Base-by-base conservation (phyloP, 2,329 filamentous ascomycete species). In the Aspergillus phoenicis region DNA sequence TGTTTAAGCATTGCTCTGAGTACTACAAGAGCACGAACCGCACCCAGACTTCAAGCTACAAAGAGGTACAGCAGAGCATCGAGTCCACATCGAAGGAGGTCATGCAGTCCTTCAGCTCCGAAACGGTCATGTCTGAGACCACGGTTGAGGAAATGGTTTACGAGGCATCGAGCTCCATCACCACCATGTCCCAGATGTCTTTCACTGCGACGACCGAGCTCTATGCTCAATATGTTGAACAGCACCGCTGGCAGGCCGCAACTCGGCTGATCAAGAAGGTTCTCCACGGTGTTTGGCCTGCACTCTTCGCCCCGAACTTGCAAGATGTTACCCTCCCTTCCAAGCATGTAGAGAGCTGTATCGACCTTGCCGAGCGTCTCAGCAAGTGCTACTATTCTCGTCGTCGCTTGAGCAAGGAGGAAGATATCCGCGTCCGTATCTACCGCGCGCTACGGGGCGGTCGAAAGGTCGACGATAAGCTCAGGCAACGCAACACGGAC, bases 231-330 rank as follows among this genome's bases (percentile, higher is more conserved):
- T 82, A 83, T 68, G 77, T 80, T 24, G 75, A 77, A 5, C 79
- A 83, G 69, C 77, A 76, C 60, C 77, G 81, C 38, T 84, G 78
- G 73, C 75, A 76, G 6, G 79, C 83, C 59, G 81, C 82, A 3
- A 78, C 80, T 22, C 74, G 71, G 1, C 71, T 82, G 26, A 76
- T 83, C 45, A 80, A 81, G 59, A 73, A 72, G 22, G 78, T 82
- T 15, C 70, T 84, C 33, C 74, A 78, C 49, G 73, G 75, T 11
- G 77, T 80, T 3, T 84, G 83, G 82, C 73, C 78, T 2, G 76
- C 77, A 0, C 74, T 85, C 59, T 78, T 84, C 51, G 74, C 79
- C 10, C 70, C 73, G 24, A 80, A 78, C 0, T 71, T 81, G 58
- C 68, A 81, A 51, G 78, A 82, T 59, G 78, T 84, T 1, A 72